Evolutionary conservation across 495 filamentous ascomycete genomes (phyloP).

Genomic region (Staphylotrichum tortipilum): DNA sequence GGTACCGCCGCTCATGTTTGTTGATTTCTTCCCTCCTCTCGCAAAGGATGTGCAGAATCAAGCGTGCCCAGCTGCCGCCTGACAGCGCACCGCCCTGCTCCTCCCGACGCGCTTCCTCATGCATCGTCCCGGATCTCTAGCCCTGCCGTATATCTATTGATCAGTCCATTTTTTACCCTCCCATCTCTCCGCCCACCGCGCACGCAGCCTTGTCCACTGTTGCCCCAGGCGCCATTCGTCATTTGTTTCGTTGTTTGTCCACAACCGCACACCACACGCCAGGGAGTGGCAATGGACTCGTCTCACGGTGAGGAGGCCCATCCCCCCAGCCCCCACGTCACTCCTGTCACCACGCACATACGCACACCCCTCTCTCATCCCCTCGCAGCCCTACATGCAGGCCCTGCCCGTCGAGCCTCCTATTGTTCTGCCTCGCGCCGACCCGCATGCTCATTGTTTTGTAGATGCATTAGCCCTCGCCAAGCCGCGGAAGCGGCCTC

Average conservation of each 20-base stretch:
- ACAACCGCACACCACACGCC: too few species aligned
- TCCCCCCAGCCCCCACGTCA: conserved; percentile 2
- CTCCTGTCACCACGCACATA: too few species aligned
- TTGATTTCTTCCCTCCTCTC: conserved; percentile 25
- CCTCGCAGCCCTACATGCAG: not conserved
- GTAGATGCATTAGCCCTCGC: conserved; percentile 25
- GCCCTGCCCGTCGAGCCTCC: not conserved
- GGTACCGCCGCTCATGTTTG: conserved; percentile 26
- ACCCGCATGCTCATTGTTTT: conserved; percentile 11
- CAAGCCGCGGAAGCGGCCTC: conserved; percentile 52
- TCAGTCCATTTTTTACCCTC: conserved; percentile 7
- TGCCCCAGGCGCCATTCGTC: conserved; percentile 12
- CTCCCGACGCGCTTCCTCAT: conserved; percentile 5
- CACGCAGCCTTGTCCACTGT: conserved; percentile 2
- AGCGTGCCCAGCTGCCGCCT: conserved; percentile 9
- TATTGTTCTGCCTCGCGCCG: too few species aligned
- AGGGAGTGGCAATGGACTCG: conserved; percentile 26
- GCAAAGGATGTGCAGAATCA: conserved; percentile 18
- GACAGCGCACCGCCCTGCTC: conserved; percentile 11
- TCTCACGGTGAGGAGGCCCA: conserved; percentile 22
- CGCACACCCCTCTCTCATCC: not conserved
- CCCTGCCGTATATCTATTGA: not conserved
- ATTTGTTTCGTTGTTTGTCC: conserved; percentile 19
- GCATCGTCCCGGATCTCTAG: not conserved
- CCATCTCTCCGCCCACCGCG: not conserved